phyloP scores from a whole-genome alignment of 768 basidiomycete genomes.

The Rhizopogon roseolus region DNA sequence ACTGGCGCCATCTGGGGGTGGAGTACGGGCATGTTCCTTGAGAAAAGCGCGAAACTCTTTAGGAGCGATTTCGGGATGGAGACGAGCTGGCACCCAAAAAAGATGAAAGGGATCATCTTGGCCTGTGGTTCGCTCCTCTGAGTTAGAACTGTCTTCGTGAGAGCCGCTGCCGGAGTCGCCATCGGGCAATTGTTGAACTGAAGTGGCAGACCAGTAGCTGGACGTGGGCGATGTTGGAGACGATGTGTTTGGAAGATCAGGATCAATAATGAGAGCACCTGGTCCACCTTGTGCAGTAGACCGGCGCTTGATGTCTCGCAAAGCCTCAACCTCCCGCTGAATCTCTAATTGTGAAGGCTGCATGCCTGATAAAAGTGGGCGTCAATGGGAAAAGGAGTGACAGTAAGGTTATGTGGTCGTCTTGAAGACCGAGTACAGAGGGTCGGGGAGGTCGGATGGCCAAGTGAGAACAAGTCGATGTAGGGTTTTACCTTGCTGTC shows the following conservation, averaged over 20 bases:
- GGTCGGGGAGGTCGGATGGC: slow-evolving; percentile 5
- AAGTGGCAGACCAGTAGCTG: slow-evolving; percentile 42
- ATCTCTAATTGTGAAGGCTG: slow-evolving; percentile 85
- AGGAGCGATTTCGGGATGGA: slow-evolving; percentile 97
- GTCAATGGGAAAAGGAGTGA: slow-evolving; percentile 6
- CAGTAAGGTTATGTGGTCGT: slow-evolving; percentile 5
- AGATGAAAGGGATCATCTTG: slow-evolving; percentile 82
- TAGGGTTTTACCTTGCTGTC: not conserved
- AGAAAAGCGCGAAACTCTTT: slow-evolving; percentile 94
- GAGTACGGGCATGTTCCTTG: slow-evolving; percentile 80
- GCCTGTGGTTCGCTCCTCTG: slow-evolving; percentile 24
- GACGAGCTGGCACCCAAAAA: slow-evolving; percentile 97
- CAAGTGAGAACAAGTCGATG: not conserved
- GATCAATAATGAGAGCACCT: slow-evolving; percentile 81
- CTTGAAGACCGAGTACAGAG: slow-evolving; percentile 6
- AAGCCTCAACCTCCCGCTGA: slow-evolving; percentile 79
- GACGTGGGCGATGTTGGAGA: slow-evolving; percentile 55
- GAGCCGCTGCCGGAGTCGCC: slow-evolving; percentile 41
- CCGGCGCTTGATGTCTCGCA: slow-evolving; percentile 79
- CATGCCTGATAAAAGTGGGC: slow-evolving; percentile 27
- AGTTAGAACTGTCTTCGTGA: slow-evolving; percentile 34
- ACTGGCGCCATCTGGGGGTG: slow-evolving; percentile 45
- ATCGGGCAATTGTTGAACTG: slow-evolving; percentile 33
- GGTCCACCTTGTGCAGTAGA: slow-evolving; percentile 72
- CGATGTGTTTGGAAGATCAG: slow-evolving; percentile 80